Conservation (phyloP, 495 filamentous ascomycete genomes). For the Penicillium cosmopolitanum region DNA sequence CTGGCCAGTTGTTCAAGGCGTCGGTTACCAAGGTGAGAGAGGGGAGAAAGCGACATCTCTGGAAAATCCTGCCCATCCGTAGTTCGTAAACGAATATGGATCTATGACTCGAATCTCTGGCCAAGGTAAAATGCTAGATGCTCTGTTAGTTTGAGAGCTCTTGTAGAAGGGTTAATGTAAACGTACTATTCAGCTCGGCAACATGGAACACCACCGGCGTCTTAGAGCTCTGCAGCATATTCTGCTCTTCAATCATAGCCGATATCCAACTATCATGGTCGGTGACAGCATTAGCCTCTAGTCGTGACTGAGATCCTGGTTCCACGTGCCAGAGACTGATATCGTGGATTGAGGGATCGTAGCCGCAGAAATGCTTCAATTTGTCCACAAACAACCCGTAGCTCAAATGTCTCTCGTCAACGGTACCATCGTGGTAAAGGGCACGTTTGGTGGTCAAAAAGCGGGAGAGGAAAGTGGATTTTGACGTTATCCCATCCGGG, state of each 20-base stretch:
- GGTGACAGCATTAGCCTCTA: no score
- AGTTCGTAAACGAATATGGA: no score
- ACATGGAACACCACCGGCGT: constrained; percentile 2
- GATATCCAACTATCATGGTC: neutral
- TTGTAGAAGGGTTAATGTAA: neutral
- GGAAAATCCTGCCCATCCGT: no score
- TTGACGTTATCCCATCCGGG: no score
- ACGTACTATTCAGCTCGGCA: neutral
- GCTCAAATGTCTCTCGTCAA: neutral
- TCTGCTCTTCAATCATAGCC: constrained; percentile 8
- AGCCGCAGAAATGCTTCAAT: neutral
- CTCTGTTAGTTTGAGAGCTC: neutral
- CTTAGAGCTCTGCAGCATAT: neutral
- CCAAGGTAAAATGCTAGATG: no score
- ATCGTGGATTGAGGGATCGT: neutral
- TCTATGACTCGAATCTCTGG: no score
- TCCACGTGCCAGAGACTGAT: neutral
- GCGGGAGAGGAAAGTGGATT: no score
- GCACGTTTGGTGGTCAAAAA: no score
- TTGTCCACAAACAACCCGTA: neutral
- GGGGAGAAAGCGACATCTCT: no score
- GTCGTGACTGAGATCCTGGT: constrained; percentile 4
- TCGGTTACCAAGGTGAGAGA: no score
- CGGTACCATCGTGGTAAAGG: neutral
- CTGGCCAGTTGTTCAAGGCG: no score